These are phyloP conservation scores for Cercospora sojina DNA, from an alignment of 2,329 filamentous ascomycete genomes.

Conservation along the genomic window DNA sequence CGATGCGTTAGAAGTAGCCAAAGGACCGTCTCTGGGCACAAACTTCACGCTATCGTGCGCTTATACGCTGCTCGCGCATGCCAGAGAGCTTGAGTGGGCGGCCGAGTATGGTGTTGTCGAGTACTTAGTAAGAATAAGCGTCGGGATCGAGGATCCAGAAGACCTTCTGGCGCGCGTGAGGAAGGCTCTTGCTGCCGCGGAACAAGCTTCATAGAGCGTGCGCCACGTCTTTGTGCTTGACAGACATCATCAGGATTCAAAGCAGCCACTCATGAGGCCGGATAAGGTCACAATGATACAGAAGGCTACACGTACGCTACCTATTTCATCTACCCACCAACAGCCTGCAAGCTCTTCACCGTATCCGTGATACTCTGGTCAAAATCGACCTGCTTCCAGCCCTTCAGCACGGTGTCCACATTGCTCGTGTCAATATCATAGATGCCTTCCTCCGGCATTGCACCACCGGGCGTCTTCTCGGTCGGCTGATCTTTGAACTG, in stretches of 20 bases:
- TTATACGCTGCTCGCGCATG: not conserved
- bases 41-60: not conserved
- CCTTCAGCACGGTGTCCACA: constrained; percentile 53
- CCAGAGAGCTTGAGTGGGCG: not conserved
- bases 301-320: not conserved
- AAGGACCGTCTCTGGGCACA: not conserved
- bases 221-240: not conserved
- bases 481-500: constrained; percentile 50
- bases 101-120: not conserved
- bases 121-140: not conserved
- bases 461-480: constrained; percentile 42
- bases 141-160: not conserved
- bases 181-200: not conserved
- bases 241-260: not conserved
- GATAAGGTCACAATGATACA: not conserved
- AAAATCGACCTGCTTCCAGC: constrained; percentile 58
- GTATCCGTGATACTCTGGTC: constrained; percentile 62
- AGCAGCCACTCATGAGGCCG: not conserved
- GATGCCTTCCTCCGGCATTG: constrained; percentile 50
- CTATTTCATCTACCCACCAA: constrained; percentile 25
- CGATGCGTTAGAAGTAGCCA: not conserved
- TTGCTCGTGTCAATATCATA: constrained; percentile 58
- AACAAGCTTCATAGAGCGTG: not conserved
- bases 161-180: not conserved
- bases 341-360: constrained; percentile 61